phyloP scores from a whole-genome alignment of 768 basidiomycete species.

The Russula griseocarnosa region DNA sequence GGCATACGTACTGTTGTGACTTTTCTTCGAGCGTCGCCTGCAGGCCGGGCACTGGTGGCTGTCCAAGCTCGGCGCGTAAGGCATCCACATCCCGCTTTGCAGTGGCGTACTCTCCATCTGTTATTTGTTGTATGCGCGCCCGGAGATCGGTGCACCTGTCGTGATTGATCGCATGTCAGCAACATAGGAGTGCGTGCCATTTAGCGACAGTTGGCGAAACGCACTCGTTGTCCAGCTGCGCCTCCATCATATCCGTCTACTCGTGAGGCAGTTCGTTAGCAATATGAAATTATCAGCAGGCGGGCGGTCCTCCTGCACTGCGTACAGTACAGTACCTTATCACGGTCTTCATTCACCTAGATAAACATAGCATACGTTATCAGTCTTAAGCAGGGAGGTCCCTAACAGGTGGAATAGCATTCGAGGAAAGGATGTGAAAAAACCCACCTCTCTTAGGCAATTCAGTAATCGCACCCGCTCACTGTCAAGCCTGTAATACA shows the following conservation, averaged over 20 bases:
- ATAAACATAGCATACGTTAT: constrained; percentile 8
- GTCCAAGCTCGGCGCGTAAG: constrained; percentile 71
- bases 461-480: constrained; percentile 67
- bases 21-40: constrained; percentile 74
- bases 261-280: constrained; percentile 2
- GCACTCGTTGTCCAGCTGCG: constrained; percentile 65
- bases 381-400: constrained; percentile 3
- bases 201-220: constrained; percentile 24
- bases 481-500: constrained; percentile 57
- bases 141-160: constrained; percentile 63
- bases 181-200: constrained; percentile 6
- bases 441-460: constrained; percentile 62
- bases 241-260: constrained; percentile 67
- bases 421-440: constrained; percentile 14
- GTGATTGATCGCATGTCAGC: constrained; percentile 18
- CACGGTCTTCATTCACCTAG: constrained; percentile 77
- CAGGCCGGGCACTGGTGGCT: constrained; percentile 65
- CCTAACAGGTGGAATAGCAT: constrained; percentile 9
- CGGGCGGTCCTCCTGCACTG: neutral
- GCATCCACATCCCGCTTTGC: constrained; percentile 76
- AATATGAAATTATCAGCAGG: constrained; percentile 1
- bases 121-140: constrained; percentile 58
- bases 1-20: constrained; percentile 50
- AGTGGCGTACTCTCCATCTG: constrained; percentile 70
- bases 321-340: constrained; percentile 53